Percentiles rank a stretch among this genome's conserved stretches.
Conservation (phyloP, 139 green algal genomes). For the Astrephomene gubernaculifera region DNA sequence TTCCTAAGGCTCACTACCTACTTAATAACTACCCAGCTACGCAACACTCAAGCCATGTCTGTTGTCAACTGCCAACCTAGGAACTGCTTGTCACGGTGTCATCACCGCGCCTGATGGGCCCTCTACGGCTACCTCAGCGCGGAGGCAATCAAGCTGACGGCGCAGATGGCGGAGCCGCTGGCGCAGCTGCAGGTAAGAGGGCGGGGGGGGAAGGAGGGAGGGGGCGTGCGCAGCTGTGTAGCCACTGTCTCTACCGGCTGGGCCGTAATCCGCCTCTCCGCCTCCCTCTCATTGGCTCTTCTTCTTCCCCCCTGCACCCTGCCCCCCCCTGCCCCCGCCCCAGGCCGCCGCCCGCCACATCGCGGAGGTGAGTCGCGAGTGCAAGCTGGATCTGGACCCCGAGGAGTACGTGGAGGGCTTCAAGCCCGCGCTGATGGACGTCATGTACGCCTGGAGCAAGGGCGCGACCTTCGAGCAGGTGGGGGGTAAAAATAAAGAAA, state of each 20-base stretch:
- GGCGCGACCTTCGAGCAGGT: conserved; percentile 75
- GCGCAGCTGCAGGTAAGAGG: conserved; percentile 66
- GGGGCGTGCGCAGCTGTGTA: not conserved
- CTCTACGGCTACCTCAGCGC: too few species aligned
- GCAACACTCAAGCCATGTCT: too few species aligned
- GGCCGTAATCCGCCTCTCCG: not conserved
- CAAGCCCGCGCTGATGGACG: conserved; percentile 82
- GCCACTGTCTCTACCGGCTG: not conserved
- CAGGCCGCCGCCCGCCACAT: conserved; percentile 80
- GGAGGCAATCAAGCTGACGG: conserved; percentile 70
- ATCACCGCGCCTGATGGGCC: too few species aligned
- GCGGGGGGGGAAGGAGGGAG: not conserved
- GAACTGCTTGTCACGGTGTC: too few species aligned
- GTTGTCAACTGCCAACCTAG: too few species aligned
- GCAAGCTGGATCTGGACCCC: conserved; percentile 79
- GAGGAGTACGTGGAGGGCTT: conserved; percentile 87
- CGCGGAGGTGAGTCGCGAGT: conserved; percentile 71
- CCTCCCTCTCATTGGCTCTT: not conserved
- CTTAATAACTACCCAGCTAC: too few species aligned
- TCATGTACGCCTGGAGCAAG: conserved; percentile 85
- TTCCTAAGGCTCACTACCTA: too few species aligned
- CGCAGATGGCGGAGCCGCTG: conserved; percentile 72
- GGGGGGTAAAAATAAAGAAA: too few species aligned
- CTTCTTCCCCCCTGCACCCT: not conserved
- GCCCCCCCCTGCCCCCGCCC: not conserved